Base-by-base conservation (phyloP, 1,139 yeast genomes). In the Arxiozyma telluris region DNA sequence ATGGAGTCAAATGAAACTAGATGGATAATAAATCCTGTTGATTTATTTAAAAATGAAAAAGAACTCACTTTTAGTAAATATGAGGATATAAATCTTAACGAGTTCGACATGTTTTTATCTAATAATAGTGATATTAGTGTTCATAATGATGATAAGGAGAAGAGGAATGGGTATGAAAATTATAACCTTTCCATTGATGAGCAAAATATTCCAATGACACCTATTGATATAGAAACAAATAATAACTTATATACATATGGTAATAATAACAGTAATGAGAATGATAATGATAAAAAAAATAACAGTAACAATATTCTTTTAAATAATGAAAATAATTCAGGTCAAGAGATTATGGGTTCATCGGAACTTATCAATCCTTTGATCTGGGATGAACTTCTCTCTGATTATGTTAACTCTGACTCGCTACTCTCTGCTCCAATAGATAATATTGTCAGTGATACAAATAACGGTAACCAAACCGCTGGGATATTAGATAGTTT, bases 1-100 rank as follows among this genome's bases (percentile, higher is more conserved):
- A 39, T 41, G 38, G 20, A 41, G 11, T 45, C 47, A 45, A 45
- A 30, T n/a, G 47, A 44, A 27, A 41, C 45, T 30, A 45, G 43
- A 17, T 50, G 52, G 52, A 42, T 44, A 8, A 50, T 50, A 38
- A 41, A 50, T 38, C 52, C 52, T 8, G n/a, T 44, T 18, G 47
- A 50, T 21, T 38, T 50, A 18, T 50, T 50, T 38, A 39, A 41
- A 23, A 39, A 48, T 41, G 12, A 41, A n/a, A 25, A 42, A 20
- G 45, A 41, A 4, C 21, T 23, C 8, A 27, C 25, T 17, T 47
- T 47, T 38, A 21, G 4, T 38, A 41, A 47, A 22, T 47, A 41
- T 27, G 41, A 42, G n/a, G 30, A 48, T 48, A 2, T 48, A 15
- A 48, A 48, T 30, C 18, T 45, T 12, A 30, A n/a, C 20, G 47